A percentile compares a stretch with the other conserved stretches of the same genome.
Evolutionary conservation across 306 rosid genomes (phyloP).

Genomic region (Alnus glutinosa): DNA sequence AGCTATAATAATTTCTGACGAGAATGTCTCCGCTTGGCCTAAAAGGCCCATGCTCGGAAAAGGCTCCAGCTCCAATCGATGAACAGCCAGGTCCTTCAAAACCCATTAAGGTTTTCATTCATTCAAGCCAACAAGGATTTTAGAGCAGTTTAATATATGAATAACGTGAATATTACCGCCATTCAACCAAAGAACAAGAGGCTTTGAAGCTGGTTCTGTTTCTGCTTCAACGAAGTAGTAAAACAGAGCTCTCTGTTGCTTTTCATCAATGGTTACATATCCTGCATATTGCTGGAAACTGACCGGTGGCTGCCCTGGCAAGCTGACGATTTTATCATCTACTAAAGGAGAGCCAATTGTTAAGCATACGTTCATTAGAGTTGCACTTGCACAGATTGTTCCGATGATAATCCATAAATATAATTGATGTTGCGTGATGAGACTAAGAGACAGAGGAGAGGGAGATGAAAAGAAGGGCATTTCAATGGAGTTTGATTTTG

Average conservation of each 20-base stretch:
- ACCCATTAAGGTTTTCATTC: slow-evolving; percentile 18
- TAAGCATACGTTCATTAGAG: slow-evolving; percentile 19
- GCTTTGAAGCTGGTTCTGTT: slow-evolving; percentile 38
- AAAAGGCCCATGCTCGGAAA: slow-evolving; percentile 74
- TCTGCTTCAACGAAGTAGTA: slow-evolving; percentile 54
- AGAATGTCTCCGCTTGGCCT: slow-evolving; percentile 54
- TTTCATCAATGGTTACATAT: slow-evolving; percentile 34
- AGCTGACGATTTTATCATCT: slow-evolving; percentile 19
- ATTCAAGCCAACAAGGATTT: not conserved
- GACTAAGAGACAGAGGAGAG: not conserved
- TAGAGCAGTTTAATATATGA: not conserved
- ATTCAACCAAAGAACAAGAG: slow-evolving; percentile 62
- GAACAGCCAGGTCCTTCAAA: slow-evolving; percentile 83
- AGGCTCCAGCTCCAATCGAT: slow-evolving; percentile 75
- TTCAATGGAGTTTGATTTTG: too few relatives aligned
- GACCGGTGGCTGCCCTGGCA: slow-evolving; percentile 51
- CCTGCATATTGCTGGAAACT: slow-evolving; percentile 45
- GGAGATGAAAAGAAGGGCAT: not conserved
- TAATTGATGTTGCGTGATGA: slow-evolving; percentile 19
- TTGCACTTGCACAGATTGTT: slow-evolving; percentile 16
- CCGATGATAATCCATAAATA: slow-evolving; percentile 19
- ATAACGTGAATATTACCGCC: slow-evolving; percentile 45
- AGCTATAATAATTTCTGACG: slow-evolving; percentile 53
- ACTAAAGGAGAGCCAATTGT: slow-evolving; percentile 7
- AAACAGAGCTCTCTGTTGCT: slow-evolving; percentile 37